Evolutionary conservation across 768 basidiomycete genomes (phyloP).

Genomic region (Cystofilobasidium capitatum): DNA sequence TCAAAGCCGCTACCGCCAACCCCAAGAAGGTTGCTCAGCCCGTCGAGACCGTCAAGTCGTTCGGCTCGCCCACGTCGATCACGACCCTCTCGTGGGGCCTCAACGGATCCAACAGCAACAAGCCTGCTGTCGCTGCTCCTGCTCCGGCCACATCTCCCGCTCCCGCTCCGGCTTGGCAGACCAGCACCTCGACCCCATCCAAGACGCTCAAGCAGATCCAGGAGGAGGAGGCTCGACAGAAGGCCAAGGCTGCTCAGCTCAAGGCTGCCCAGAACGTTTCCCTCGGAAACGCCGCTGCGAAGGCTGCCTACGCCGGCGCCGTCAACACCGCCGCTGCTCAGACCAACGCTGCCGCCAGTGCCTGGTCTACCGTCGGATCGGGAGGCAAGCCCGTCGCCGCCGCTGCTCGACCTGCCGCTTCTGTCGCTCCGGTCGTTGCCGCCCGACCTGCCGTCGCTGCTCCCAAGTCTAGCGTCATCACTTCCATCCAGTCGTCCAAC

Average conservation of each 20-base stretch:
- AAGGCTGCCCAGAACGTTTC: slow-evolving; percentile 27
- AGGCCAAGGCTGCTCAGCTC: slow-evolving; percentile 48
- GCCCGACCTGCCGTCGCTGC: slow-evolving; percentile 38
- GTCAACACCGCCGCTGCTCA: slow-evolving; percentile 41
- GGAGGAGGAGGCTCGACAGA: slow-evolving; percentile 86
- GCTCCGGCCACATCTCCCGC: slow-evolving; percentile 41
- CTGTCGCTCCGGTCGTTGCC: slow-evolving; percentile 33
- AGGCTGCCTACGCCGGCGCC: slow-evolving; percentile 36
- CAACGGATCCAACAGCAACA: slow-evolving; percentile 41
- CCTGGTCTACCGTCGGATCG: slow-evolving; percentile 81
- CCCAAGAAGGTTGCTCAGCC: slow-evolving; percentile 52
- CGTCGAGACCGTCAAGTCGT: slow-evolving; percentile 33
- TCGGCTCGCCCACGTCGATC: slow-evolving; percentile 24
- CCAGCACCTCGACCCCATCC: slow-evolving; percentile 47
- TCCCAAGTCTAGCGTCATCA: slow-evolving; percentile 29
- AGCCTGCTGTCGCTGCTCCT: slow-evolving; percentile 59
- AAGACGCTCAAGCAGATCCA: slow-evolving; percentile 97
- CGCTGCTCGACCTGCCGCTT: slow-evolving; percentile 40
- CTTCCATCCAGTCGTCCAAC: slow-evolving; percentile 2
- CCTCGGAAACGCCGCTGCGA: slow-evolving; percentile 21
- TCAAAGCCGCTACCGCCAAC: slow-evolving; percentile 64
- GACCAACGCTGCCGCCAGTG: slow-evolving; percentile 33
- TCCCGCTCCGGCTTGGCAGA: slow-evolving; percentile 28
- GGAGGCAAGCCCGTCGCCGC: slow-evolving; percentile 50
- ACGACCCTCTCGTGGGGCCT: slow-evolving; percentile 61